Percentiles rank a stretch among this genome's conserved stretches.
Conservation (phyloP, 805 yeast genomes). For the Zygosaccharomyces rouxii region DNA sequence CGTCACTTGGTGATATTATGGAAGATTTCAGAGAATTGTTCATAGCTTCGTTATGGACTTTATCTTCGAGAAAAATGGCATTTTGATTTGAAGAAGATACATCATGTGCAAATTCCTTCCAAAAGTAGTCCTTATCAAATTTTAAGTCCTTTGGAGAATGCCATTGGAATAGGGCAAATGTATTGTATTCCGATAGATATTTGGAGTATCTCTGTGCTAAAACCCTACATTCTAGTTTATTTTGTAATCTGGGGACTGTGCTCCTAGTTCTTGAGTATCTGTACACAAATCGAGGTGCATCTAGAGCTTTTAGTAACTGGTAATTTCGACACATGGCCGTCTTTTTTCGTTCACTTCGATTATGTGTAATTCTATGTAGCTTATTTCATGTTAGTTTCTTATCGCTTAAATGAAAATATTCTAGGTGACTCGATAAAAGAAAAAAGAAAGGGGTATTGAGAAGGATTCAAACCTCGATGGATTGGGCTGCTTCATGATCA, state of each 20-base stretch:
- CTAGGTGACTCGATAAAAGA: neutral
- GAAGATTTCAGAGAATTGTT: slow-evolving; percentile 6
- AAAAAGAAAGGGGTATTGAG: no score
- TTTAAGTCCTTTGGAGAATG: neutral
- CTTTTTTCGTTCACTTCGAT: neutral
- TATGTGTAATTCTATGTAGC: no score
- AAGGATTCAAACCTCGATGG: no score
- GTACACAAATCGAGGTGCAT: slow-evolving; percentile 12
- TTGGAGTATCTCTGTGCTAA: slow-evolving; percentile 9
- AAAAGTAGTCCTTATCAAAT: slow-evolving; percentile 9
- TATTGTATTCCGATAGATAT: slow-evolving; percentile 12
- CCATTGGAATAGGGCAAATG: slow-evolving; percentile 19
- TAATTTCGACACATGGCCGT: neutral
- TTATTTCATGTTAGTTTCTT: no score
- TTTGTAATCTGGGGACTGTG: slow-evolving; percentile 1
- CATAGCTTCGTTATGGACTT: slow-evolving; percentile 8
- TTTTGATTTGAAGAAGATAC: neutral
- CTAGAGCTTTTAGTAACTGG: slow-evolving; percentile 5
- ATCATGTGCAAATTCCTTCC: slow-evolving; percentile 11
- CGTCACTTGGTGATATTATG: neutral
- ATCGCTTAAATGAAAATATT: neutral
- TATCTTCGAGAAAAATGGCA: slow-evolving; percentile 5
- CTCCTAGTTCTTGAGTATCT: slow-evolving; percentile 1
- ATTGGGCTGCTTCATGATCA: no score
- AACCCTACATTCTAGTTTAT: slow-evolving; percentile 1